These are phyloP conservation scores for Phoenix dactylifera DNA, from an alignment of 176 grass and related monocot species.

Conservation along the genomic window DNA sequence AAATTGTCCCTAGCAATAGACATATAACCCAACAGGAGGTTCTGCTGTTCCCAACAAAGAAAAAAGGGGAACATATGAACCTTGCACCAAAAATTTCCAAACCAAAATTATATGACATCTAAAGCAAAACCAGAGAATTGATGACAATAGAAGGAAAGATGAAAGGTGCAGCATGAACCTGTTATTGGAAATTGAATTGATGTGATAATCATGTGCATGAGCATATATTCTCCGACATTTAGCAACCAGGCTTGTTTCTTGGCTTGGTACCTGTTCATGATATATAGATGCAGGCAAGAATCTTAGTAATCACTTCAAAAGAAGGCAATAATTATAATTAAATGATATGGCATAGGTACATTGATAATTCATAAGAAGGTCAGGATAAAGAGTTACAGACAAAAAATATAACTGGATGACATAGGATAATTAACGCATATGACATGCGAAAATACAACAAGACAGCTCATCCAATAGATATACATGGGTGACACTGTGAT, in stretches of 20 bases:
- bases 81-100: too few species aligned
- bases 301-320: not conserved
- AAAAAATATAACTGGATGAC: slow-evolving; percentile 1
- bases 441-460: too few species aligned
- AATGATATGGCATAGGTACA: not conserved
- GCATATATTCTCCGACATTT: slow-evolving; percentile 82
- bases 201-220: slow-evolving; percentile 99
- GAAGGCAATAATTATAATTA: slow-evolving; percentile 5
- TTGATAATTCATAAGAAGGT: too few species aligned
- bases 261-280: slow-evolving; percentile 44
- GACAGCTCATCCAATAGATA: too few species aligned
- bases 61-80: too few species aligned
- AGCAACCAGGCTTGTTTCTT: slow-evolving; percentile 61
- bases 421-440: too few species aligned
- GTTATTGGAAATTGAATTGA: slow-evolving; percentile 98
- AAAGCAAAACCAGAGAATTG: too few species aligned
- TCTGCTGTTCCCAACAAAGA: too few species aligned
- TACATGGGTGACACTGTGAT: too few species aligned
- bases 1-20: too few species aligned
- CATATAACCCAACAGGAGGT: too few species aligned
- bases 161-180: slow-evolving; percentile 32
- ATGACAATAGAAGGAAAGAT: not conserved
- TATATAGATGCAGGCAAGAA: slow-evolving; percentile 12
- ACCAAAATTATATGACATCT: too few species aligned
- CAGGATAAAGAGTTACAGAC: not conserved